Conservation (phyloP, 78 protist species). For the Dictyostelium intermedium region DNA sequence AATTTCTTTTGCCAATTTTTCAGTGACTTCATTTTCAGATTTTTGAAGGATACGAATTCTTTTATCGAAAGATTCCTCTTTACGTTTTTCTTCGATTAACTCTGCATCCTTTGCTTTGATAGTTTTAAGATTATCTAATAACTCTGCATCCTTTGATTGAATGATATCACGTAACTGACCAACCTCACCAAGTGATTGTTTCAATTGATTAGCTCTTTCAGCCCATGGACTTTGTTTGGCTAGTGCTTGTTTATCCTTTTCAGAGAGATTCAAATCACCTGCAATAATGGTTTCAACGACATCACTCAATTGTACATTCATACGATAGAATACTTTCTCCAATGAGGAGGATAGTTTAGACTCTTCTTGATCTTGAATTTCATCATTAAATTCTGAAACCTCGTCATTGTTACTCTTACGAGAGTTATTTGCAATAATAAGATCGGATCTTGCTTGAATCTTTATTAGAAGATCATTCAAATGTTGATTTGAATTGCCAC, state of each 20-base stretch:
- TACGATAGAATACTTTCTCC: conserved; percentile 45
- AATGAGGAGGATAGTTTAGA: background rate
- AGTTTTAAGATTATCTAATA: conserved; percentile 41
- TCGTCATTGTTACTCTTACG: background rate
- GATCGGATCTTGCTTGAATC: conserved; percentile 4
- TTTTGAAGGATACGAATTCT: conserved; percentile 63
- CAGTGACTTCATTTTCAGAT: conserved; percentile 38
- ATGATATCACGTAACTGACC: conserved; percentile 34
- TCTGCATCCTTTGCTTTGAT: conserved; percentile 61
- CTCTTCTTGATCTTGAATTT: background rate
- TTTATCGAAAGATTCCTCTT: conserved; percentile 80
- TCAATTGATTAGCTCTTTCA: conserved; percentile 22
- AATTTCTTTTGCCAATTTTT: conserved; percentile 3
- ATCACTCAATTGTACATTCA: conserved; percentile 37
- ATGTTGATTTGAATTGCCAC: background rate
- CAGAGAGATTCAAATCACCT: conserved; percentile 45
- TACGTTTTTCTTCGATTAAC: conserved; percentile 59
- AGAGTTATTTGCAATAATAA: background rate
- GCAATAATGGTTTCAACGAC: conserved; percentile 69
- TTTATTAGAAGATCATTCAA: background rate
- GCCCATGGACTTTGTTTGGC: conserved; percentile 25
- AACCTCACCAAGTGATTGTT: conserved; percentile 39
- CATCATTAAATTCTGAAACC: background rate
- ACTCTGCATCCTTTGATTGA: conserved; percentile 30
- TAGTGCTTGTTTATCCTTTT: background rate